Percentiles rank a stretch among this genome's conserved stretches.
These are phyloP conservation scores for Colletotrichum australisinense DNA, from an alignment of 2,329 filamentous ascomycete genomes.

Conservation along the genomic window DNA sequence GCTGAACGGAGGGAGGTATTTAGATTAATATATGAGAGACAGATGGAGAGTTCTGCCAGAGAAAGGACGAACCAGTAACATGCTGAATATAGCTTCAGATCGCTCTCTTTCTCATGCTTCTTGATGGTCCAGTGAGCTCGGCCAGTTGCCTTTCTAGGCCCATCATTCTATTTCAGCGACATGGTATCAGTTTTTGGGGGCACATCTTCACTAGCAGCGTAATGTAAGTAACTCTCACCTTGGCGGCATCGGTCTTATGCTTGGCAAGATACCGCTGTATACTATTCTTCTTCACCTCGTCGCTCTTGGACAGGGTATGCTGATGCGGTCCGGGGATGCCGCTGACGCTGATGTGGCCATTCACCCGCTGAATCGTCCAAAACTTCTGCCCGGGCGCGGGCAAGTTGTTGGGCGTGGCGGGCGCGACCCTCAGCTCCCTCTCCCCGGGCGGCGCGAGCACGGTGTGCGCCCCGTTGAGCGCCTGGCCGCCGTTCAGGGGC, in stretches of 20 bases:
- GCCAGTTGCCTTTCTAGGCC: slow-evolving; percentile 75
- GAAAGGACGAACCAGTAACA: slow-evolving; percentile 77
- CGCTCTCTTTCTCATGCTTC: slow-evolving; percentile 75
- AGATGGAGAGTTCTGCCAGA: slow-evolving; percentile 5
- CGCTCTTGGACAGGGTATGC: slow-evolving; percentile 78
- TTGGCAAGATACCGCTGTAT: slow-evolving; percentile 75
- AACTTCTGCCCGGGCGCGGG: slow-evolving; percentile 57
- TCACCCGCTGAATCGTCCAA: slow-evolving; percentile 82
- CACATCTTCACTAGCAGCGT: not conserved
- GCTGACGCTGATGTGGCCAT: slow-evolving; percentile 78
- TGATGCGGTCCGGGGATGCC: slow-evolving; percentile 79
- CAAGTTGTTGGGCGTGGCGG: slow-evolving; percentile 29
- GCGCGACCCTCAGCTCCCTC: slow-evolving; percentile 35
- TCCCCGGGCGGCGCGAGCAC: slow-evolving; percentile 36
- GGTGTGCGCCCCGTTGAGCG: slow-evolving; percentile 34
- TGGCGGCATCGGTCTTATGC: slow-evolving; percentile 74
- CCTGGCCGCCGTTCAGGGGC: slow-evolving; percentile 31
- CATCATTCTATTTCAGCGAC: slow-evolving; percentile 14
- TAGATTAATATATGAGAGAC: too few species aligned
- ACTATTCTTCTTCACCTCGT: slow-evolving; percentile 85
- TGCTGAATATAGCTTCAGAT: slow-evolving; percentile 82
- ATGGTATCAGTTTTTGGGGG: not conserved
- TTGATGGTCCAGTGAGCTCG: slow-evolving; percentile 75
- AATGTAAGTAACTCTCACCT: slow-evolving; percentile 60
- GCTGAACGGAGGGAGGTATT: slow-evolving; percentile 50